Evolutionary conservation across 2,329 filamentous ascomycete genomes (phyloP), one percentile per base, ranked within the genome.

Genomic region (Alternaria longipes): DNA sequence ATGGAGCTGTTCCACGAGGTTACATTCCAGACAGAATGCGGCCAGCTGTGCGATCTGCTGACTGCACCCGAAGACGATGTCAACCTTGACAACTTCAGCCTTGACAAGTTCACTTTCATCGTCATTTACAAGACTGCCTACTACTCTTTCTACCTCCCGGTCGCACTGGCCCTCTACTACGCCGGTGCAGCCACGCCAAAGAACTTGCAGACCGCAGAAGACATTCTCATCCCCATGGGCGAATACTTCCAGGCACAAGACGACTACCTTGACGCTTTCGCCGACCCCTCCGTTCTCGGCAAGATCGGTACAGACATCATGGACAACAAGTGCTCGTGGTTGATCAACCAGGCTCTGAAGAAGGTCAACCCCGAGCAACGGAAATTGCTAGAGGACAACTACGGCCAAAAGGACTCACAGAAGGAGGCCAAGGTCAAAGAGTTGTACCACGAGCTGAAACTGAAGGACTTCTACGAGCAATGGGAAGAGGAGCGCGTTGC

Each of bases 181-280:
- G 88, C 94, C 69, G 90, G 93, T 76, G 85, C 94, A 62, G 95
- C 94, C 22, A 95, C 93, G 8, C 88, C 90, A 28, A 88, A 91
- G 82, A 98, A 97, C 84, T 89, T 99, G 63, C 90, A 94, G 83
- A 90, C 91, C 76, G 91, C 93, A 45, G 88, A 95, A 80, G 89
- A 94, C 69, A 97, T 99, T 76, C 89, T 99, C 62, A 97, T 99
- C 68, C 94, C 94, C 22, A 91, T 98, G 80, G 95, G 95, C 76
- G 94, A 98, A 84, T 99, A 99, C 86, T 99, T 99, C 87, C 95
- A 99, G 83, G 88, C 97, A 67, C 95, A 99, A 82, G 95, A 99
- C 80, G 95, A 99, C 84, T 99, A 95, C 84, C 91, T 99, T 54
- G 95, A 99, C 85, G 97, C 96, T 83, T 99, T 95, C 77, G 95